Base-by-base conservation (phyloP, 2,329 filamentous ascomycete genomes). In the Pseudopyrenochaeta lycopersici region DNA sequence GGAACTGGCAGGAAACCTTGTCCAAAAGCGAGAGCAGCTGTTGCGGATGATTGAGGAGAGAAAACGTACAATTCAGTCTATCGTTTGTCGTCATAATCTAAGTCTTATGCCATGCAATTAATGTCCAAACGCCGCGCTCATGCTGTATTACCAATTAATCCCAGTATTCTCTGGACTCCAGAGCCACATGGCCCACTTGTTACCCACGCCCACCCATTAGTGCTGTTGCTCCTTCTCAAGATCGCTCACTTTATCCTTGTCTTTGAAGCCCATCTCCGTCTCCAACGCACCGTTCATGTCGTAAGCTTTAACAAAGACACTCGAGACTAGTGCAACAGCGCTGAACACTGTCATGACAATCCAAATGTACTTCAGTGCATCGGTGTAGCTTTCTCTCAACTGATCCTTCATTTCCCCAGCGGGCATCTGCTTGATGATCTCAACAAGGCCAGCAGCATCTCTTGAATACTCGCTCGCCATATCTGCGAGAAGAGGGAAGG, bases 401-500 rank as follows among this genome's bases (percentile, higher is more conserved):
- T 74, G 67, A 2, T 67, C 56, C 52, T 84, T 80, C 41, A 86
- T 72, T 32, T 80, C 66, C 0, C 78, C 78, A 7, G 69, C 74
- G 11, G 80, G 76, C 78, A 88, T 84, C 1, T 66, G 65, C 66
- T 82, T 84, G 69, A 88, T 86, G 48, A 87, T 75, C 53, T 83
- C 77, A 0, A 88, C 84, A 11, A 89, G 76, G 0, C 81, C 82
- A 0, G 85, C 84, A 0, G 86, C 84, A 67, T 89, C 84, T 47
- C 80, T 78, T 10, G 83, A 82, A 66, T 85, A 85, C 42, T 78
- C 76, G 2, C 59, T 68, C 0, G 84, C 83, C 50, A 78, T 71
- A 6, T 73, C 71, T 1, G 81, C 82, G 45, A 86, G 79, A 18
- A 75, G 71, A 0, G 82, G 77, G 40, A 81, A 81, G 1, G 71